These are phyloP conservation scores for Sclerotinia subarctica DNA, from an alignment of 2,329 filamentous ascomycete genomes.

Conservation along the genomic window DNA sequence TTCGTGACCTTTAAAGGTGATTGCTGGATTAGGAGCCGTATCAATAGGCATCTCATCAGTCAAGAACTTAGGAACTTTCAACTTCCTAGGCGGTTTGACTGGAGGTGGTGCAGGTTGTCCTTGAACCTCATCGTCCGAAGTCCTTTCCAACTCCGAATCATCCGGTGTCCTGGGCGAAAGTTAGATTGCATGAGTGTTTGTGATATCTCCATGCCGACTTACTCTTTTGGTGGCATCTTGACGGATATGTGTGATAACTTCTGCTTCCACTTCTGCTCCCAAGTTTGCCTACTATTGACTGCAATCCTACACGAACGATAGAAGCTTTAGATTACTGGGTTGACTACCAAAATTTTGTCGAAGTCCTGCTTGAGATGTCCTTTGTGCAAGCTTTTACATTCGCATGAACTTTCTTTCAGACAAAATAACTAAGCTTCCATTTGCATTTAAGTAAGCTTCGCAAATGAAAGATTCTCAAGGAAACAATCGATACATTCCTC, in stretches of 20 bases:
- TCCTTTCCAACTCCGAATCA: neutral
- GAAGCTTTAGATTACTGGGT: neutral
- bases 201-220: neutral
- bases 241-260: neutral
- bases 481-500: neutral
- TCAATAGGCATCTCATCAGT: neutral
- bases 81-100: neutral
- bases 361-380: neutral
- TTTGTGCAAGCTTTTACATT: constrained; percentile 5
- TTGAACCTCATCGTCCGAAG: neutral
- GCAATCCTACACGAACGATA: neutral
- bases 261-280: constrained; percentile 1
- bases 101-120: neutral
- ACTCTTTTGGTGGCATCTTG: neutral
- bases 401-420: neutral
- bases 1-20: constrained; percentile 29
- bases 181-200: neutral
- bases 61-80: constrained; percentile 13
- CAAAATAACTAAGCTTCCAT: constrained; percentile 4
- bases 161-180: neutral
- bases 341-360: neutral
- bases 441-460: constrained; percentile 11
- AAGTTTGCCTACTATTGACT: neutral
- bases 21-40: neutral
- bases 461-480: neutral